Evolutionary conservation across 2,329 filamentous ascomycete genomes (phyloP).

Genomic region (Lachnellula occidentalis): DNA sequence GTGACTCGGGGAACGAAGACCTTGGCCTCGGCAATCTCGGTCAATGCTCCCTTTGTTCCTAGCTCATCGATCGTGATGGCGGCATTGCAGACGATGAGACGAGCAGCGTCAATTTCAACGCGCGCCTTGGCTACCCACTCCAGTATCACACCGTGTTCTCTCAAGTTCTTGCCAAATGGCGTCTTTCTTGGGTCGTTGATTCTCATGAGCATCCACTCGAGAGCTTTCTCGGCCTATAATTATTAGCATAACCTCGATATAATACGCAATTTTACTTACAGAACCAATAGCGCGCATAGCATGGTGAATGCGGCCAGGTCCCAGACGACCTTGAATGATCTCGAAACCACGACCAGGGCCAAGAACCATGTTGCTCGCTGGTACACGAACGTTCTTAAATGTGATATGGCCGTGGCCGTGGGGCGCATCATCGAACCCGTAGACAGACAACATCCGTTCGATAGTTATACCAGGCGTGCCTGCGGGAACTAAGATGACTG

Average conservation of each 20-base stretch:
- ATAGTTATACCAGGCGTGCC: slow-evolving; percentile 82
- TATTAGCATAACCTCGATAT: slow-evolving; percentile 12
- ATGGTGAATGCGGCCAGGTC: slow-evolving; percentile 94
- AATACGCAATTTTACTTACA: slow-evolving; percentile 37
- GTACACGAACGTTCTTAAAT: slow-evolving; percentile 87
- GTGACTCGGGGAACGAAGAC: slow-evolving; percentile 79
- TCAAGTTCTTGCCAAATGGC: slow-evolving; percentile 82
- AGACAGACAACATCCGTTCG: slow-evolving; percentile 87
- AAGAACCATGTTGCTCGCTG: slow-evolving; percentile 76
- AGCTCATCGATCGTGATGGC: slow-evolving; percentile 90
- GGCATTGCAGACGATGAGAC: slow-evolving; percentile 86
- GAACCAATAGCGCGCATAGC: slow-evolving; percentile 93
- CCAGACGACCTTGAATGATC: slow-evolving; percentile 95
- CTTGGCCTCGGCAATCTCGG: slow-evolving; percentile 94
- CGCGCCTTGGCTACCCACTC: slow-evolving; percentile 91
- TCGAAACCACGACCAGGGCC: slow-evolving; percentile 94
- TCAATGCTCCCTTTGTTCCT: slow-evolving; percentile 82
- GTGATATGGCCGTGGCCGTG: slow-evolving; percentile 92
- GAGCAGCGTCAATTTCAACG: slow-evolving; percentile 88
- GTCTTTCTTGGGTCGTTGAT: slow-evolving; percentile 90
- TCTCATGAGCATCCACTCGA: slow-evolving; percentile 92
- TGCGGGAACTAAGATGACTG: slow-evolving; percentile 82
- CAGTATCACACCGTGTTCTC: slow-evolving; percentile 87
- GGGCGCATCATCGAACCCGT: slow-evolving; percentile 96
- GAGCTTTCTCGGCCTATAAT: slow-evolving; percentile 70